Evolutionary conservation across 2,329 filamentous ascomycete species (phyloP).

Genomic region (Trichoderma citrinoviride): DNA sequence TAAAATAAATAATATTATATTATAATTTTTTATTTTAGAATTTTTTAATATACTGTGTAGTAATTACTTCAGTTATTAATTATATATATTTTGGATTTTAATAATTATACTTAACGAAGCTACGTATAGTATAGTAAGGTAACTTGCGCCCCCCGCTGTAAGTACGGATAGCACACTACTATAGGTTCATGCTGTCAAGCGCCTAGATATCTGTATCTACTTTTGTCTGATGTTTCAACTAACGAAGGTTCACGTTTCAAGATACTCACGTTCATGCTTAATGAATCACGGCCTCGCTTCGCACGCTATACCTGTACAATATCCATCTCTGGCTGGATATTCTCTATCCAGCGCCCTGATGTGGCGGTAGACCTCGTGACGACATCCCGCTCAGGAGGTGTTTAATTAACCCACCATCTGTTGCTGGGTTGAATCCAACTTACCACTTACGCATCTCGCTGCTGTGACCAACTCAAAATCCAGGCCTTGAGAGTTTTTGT

Average conservation of each 20-base stretch:
- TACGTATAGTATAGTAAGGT: too few species aligned
- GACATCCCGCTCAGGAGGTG: slow-evolving; percentile 15
- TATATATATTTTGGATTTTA: neutral
- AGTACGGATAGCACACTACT: neutral
- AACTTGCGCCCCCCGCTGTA: too few species aligned
- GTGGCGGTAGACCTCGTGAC: slow-evolving; percentile 11
- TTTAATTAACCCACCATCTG: slow-evolving; percentile 11
- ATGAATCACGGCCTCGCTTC: slow-evolving; percentile 1
- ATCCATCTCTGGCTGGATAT: neutral
- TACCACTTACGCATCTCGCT: neutral
- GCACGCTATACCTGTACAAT: neutral
- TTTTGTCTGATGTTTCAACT: neutral
- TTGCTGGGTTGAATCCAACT: neutral
- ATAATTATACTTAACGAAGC: too few species aligned
- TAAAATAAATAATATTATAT: neutral
- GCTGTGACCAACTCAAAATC: neutral
- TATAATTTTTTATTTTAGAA: neutral
- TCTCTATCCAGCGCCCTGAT: neutral
- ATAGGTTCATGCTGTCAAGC: too few species aligned
- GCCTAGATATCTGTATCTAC: neutral
- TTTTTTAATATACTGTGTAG: neutral
- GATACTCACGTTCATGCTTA: neutral
- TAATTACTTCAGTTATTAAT: neutral
- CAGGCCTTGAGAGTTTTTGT: neutral
- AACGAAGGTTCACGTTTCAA: neutral